These are phyloP conservation scores for Circinella minor DNA, from an alignment of 371 early-diverging fungal genomes.

Conservation along the genomic window DNA sequence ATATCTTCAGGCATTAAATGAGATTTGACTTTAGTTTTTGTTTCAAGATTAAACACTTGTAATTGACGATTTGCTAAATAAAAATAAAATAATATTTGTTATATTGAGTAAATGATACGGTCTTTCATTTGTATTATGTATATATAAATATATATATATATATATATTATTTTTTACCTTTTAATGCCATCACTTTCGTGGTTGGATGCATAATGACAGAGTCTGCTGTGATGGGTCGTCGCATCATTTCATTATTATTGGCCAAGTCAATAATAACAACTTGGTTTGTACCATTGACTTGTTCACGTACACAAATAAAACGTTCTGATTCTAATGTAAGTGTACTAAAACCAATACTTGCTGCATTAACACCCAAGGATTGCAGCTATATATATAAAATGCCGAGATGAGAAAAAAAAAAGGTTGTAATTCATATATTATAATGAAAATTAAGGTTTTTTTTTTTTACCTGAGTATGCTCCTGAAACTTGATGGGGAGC, in stretches of 20 bases:
- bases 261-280: constrained; percentile 95
- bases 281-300: constrained; percentile 82
- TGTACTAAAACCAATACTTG: constrained; percentile 94
- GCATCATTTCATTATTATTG: constrained; percentile 80
- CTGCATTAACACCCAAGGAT: constrained; percentile 88
- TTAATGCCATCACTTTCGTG: constrained; percentile 92
- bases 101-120: too few relatives aligned
- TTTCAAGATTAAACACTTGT: constrained; percentile 96
- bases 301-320: constrained; percentile 96
- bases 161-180: constrained; percentile 59
- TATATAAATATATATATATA: too few relatives aligned
- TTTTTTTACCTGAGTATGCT: constrained; percentile 87
- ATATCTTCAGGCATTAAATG: constrained; percentile 93
- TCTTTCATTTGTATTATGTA: too few relatives aligned
- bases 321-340: constrained; percentile 98
- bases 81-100: too few relatives aligned
- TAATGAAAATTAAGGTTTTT: not conserved
- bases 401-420: not conserved
- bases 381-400: constrained; percentile 69
- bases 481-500: constrained; percentile 89
- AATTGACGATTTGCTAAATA: constrained; percentile 82
- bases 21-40: constrained; percentile 94
- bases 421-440: not conserved
- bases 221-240: constrained; percentile 96
- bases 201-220: constrained; percentile 98